phyloP scores from a whole-genome alignment of 768 basidiomycete genomes.

The Kwoniella shandongensis region DNA sequence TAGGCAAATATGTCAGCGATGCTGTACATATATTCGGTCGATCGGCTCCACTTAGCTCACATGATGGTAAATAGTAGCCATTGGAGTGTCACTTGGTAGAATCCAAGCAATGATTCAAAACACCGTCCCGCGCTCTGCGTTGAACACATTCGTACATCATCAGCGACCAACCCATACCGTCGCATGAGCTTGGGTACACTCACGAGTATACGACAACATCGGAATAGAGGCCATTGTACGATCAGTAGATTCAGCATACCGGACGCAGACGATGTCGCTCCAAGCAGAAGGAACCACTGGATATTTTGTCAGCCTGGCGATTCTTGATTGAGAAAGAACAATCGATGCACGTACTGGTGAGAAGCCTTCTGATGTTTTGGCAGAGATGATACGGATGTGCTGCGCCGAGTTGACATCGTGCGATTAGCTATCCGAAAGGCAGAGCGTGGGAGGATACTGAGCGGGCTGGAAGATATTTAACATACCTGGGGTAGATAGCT shows the following conservation, averaged over 20 bases:
- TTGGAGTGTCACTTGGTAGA: conserved; percentile 76
- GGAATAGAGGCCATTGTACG: conserved; percentile 77
- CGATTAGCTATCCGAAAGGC: too few species aligned
- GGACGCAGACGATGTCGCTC: conserved; percentile 77
- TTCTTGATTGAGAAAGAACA: neutral
- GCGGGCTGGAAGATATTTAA: too few species aligned
- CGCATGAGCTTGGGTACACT: too few species aligned
- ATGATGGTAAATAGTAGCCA: conserved; percentile 82
- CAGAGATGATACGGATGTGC: conserved; percentile 76
- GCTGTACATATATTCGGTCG: neutral
- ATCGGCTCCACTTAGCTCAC: conserved; percentile 66
- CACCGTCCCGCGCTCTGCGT: conserved; percentile 72
- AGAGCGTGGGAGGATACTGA: too few species aligned
- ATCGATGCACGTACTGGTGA: conserved; percentile 60
- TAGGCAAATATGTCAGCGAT: neutral
- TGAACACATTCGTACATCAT: too few species aligned
- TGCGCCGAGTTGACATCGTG: too few species aligned
- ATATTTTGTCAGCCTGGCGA: conserved; percentile 2
- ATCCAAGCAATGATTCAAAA: conserved; percentile 74
- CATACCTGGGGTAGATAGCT: conserved; percentile 81
- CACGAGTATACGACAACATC: conserved; percentile 76
- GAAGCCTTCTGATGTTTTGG: conserved; percentile 80
- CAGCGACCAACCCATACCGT: too few species aligned
- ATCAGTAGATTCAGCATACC: conserved; percentile 84
- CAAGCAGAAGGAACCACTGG: conserved; percentile 78